Evolutionary conservation across 306 rosid genomes (phyloP).

Genomic region (Begonia loranthoides): DNA sequence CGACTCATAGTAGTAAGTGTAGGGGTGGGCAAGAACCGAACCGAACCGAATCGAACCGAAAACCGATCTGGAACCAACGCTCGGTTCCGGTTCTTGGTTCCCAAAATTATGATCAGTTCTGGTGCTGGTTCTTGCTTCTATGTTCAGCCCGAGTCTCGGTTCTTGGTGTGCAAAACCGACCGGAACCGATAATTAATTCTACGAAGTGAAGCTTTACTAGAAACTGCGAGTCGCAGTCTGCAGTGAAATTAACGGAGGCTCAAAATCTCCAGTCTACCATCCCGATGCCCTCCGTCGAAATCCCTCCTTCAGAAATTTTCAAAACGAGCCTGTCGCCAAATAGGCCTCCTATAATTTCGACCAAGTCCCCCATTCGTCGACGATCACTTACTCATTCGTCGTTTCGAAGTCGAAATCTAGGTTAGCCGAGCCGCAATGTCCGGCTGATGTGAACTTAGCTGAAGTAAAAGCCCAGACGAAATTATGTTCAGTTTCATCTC

Average conservation of each 20-base stretch:
- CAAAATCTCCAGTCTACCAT: slow-evolving; percentile 10
- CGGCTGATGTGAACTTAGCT: slow-evolving; percentile 11
- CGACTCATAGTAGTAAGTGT: no score
- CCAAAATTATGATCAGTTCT: no score
- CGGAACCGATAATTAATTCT: no score
- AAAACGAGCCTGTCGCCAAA: slow-evolving; percentile 2
- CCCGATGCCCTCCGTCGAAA: slow-evolving; percentile 9
- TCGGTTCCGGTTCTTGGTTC: no score
- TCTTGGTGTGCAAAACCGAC: no score
- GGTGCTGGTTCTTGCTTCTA: no score
- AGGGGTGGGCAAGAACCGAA: no score
- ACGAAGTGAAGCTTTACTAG: neutral
- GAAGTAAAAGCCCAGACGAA: slow-evolving; percentile 14
- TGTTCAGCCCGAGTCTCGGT: no score
- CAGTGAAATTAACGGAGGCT: slow-evolving; percentile 18
- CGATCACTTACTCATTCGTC: slow-evolving; percentile 28
- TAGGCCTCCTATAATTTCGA: slow-evolving; percentile 31
- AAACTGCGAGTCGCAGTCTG: no score
- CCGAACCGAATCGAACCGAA: no score
- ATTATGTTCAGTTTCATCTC: slow-evolving; percentile 9
- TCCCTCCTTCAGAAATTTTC: slow-evolving; percentile 13
- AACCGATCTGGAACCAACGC: no score
- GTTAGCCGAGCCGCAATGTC: slow-evolving; percentile 35
- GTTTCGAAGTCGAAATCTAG: slow-evolving; percentile 54
- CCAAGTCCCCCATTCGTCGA: slow-evolving; percentile 8